Base-by-base conservation (phyloP, 768 basidiomycete species). In the Leccinellum luteum region DNA sequence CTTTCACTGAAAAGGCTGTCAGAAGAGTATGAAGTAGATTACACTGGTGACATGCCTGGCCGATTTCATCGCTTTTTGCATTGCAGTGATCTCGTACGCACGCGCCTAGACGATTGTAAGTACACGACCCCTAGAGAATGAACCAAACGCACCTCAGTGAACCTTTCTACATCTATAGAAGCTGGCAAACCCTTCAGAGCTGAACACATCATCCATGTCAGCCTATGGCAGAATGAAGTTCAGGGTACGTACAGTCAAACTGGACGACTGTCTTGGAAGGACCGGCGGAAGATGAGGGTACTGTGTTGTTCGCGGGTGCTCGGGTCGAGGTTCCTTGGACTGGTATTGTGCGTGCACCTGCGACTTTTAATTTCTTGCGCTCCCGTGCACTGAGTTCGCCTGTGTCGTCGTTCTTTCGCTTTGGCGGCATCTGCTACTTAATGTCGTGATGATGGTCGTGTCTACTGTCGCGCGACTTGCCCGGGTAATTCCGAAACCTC, bases 71-170 rank as follows among this genome's bases (percentile, higher is more conserved):
- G 93, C 86, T 13, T 77, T 82, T 59, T 95, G 86, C 88, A 99
- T 94, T 0, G 94, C 89, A 48, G 83, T 77, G 57, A 98, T 94
- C 74, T 99, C 96, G 67, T 92, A 92, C 7, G 86, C 81, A 57
- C 94, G 82, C 15, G 92, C 84, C 92, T 97, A 56, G n/a, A 21
- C 9, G 38, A 28, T 15, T 25, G 31, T 56, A 44, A 28, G 23
- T 51, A 55, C 61, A 56, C 5, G 21, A 17, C 6, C 25, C n/a
- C n/a, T 50, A 15, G 27, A 13, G 8, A 31, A 13, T 9, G n/a
- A 30, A 50, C 21, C 9, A 35, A 28, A 32, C 75, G 23, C 49
- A 91, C 94, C 78, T 94, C 87, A 17, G 87, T 82, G 70, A 98
- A 96, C 67, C 82, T 87, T 68, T 96, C 94, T 23, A 96, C 88